phyloP scores from a whole-genome alignment of 805 yeast genomes.

The Huiozyma sinensis region DNA sequence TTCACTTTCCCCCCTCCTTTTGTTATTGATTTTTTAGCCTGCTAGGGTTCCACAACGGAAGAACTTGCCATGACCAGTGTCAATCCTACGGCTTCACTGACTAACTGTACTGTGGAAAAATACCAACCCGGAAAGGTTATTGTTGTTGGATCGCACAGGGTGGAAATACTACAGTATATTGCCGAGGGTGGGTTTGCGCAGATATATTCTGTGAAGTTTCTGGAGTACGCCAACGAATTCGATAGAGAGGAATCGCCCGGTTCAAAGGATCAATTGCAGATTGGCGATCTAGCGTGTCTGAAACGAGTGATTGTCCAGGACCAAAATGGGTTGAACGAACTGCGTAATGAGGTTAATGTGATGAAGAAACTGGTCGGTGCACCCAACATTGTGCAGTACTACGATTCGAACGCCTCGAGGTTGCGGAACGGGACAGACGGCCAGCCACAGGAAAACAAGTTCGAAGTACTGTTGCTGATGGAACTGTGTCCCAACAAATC shows the following conservation, averaged over 20 bases:
- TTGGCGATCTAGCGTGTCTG: slow-evolving; percentile 49
- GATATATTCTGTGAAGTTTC: slow-evolving; percentile 55
- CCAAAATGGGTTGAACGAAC: slow-evolving; percentile 52
- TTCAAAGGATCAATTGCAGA: slow-evolving; percentile 28
- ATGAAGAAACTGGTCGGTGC: slow-evolving; percentile 54
- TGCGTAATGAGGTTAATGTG: slow-evolving; percentile 72
- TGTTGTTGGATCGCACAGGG: slow-evolving; percentile 51
- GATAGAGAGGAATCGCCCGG: slow-evolving; percentile 4
- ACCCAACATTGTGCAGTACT: slow-evolving; percentile 54
- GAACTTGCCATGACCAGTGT: too few relatives aligned
- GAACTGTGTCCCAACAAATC: slow-evolving; percentile 86
- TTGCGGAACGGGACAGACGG: not conserved
- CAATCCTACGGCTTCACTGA: not conserved
- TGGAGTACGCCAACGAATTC: slow-evolving; percentile 20
- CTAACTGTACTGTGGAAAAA: slow-evolving; percentile 3
- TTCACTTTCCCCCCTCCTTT: too few relatives aligned
- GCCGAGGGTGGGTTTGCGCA: slow-evolving; percentile 79
- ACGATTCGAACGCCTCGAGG: slow-evolving; percentile 69
- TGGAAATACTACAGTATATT: slow-evolving; percentile 44
- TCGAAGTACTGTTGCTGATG: slow-evolving; percentile 88
- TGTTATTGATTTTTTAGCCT: too few relatives aligned
- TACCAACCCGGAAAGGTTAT: slow-evolving; percentile 38
- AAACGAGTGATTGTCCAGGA: slow-evolving; percentile 68
- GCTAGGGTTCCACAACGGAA: too few relatives aligned
- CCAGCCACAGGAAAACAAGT: slow-evolving; percentile 31